These are phyloP conservation scores for Trametes meyenii DNA, from an alignment of 768 basidiomycete species.

Conservation along the genomic window DNA sequence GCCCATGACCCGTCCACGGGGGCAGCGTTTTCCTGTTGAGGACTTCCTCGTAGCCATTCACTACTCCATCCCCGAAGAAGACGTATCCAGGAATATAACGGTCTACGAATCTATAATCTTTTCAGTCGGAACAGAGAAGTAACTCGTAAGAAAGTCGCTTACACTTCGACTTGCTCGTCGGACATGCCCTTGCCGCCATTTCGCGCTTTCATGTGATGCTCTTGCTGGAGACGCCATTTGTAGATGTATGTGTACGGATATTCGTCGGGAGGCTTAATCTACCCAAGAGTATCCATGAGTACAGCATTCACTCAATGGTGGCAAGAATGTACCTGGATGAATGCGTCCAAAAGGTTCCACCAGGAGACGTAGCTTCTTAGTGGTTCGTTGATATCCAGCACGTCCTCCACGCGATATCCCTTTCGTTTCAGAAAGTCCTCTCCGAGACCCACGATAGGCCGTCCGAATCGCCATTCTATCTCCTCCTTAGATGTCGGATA, in stretches of 20 bases:
- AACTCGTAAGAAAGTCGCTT: background rate
- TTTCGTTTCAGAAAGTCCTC: constrained; percentile 39
- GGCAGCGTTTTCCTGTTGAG: constrained; percentile 18
- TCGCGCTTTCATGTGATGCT: constrained; percentile 80
- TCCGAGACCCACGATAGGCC: constrained; percentile 34
- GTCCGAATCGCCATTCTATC: constrained; percentile 56
- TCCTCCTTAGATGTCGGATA: constrained; percentile 56
- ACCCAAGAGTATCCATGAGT: background rate
- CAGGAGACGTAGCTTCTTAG: constrained; percentile 62
- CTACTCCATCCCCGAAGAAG: constrained; percentile 72
- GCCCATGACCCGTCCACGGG: constrained; percentile 53
- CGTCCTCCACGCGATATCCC: constrained; percentile 50
- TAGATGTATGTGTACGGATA: constrained; percentile 63
- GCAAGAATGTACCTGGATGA: constrained; percentile 64
- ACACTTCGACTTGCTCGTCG: constrained; percentile 72
- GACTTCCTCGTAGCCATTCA: constrained; percentile 32
- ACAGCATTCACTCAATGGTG: background rate
- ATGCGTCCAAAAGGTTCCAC: constrained; percentile 73
- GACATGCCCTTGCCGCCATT: constrained; percentile 92
- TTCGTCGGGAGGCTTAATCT: constrained; percentile 44
- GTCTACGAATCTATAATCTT: constrained; percentile 70
- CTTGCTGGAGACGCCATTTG: constrained; percentile 88
- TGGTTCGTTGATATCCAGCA: constrained; percentile 64
- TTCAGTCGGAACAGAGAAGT: background rate
- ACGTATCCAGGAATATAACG: constrained; percentile 95